Evolutionary conservation across 805 yeast species (phyloP).

Genomic region (Saccharomycopsis amapae): DNA sequence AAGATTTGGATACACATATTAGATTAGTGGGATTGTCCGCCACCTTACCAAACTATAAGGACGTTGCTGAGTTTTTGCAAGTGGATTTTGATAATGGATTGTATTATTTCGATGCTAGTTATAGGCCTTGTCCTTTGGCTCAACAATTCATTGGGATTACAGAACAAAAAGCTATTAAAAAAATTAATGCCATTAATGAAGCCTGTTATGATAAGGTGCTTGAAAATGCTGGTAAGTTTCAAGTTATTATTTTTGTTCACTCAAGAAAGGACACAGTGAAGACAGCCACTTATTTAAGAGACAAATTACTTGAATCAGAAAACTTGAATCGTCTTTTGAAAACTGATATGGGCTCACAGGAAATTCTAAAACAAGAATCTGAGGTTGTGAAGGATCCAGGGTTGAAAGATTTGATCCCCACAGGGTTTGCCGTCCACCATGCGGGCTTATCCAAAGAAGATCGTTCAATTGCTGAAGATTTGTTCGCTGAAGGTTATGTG

Average conservation of each 20-base stretch:
- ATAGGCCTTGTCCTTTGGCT: slow-evolving; percentile 86
- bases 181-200: slow-evolving; percentile 76
- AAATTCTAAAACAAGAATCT: slow-evolving; percentile 58
- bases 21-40: slow-evolving; percentile 32
- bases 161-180: slow-evolving; percentile 72
- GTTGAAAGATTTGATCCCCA: slow-evolving; percentile 51
- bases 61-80: slow-evolving; percentile 74
- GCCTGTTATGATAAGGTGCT: slow-evolving; percentile 78
- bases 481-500: slow-evolving; percentile 83
- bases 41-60: slow-evolving; percentile 31
- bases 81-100: slow-evolving; percentile 56
- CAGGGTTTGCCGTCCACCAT: slow-evolving; percentile 86
- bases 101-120: slow-evolving; percentile 76
- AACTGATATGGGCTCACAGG: slow-evolving; percentile 49
- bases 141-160: slow-evolving; percentile 87
- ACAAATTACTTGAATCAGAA: slow-evolving; percentile 51
- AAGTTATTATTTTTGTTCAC: slow-evolving; percentile 86
- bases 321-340: slow-evolving; percentile 39
- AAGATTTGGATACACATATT: slow-evolving; percentile 40
- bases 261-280: slow-evolving; percentile 86
- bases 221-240: slow-evolving; percentile 61
- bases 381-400: slow-evolving; percentile 46
- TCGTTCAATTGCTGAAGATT: slow-evolving; percentile 71
- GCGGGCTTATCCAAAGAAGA: slow-evolving; percentile 77
- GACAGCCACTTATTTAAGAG: slow-evolving; percentile 69